A percentile compares a stretch with the other conserved stretches of the same genome.
Evolutionary conservation across 2,329 filamentous ascomycete species (phyloP).

Genomic region (Fulvia fulva): DNA sequence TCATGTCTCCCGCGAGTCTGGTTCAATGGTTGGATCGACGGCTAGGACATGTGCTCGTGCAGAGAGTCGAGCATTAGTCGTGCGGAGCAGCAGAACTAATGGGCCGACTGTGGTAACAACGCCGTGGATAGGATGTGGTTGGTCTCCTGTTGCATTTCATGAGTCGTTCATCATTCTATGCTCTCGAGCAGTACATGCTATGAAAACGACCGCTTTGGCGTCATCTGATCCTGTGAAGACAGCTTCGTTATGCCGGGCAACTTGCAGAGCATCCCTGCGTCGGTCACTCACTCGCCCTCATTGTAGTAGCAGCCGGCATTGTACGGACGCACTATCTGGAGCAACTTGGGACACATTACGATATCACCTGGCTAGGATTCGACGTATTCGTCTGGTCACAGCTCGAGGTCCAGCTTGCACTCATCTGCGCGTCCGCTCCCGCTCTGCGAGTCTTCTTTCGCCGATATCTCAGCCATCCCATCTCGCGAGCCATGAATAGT

Average conservation of each 20-base stretch:
- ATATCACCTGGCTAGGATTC: slow-evolving; percentile 21
- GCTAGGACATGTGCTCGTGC: neutral
- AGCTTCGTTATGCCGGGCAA: slow-evolving; percentile 2
- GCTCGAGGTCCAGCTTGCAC: slow-evolving; percentile 40
- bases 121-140: neutral
- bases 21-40: neutral
- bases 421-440: slow-evolving; percentile 42
- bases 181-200: neutral
- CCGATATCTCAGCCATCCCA: slow-evolving; percentile 6
- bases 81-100: neutral
- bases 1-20: neutral
- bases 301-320: slow-evolving; percentile 32
- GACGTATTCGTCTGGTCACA: slow-evolving; percentile 40
- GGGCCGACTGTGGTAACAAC: neutral
- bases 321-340: slow-evolving; percentile 33
- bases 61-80: neutral
- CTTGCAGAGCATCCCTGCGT: slow-evolving; percentile 1
- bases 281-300: slow-evolving; percentile 6
- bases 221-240: neutral
- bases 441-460: slow-evolving; percentile 34
- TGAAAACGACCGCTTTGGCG: neutral
- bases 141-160: neutral
- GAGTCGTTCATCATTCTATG: neutral
- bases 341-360: neutral
- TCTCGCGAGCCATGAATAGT: neutral